Conservation (phyloP, 1,139 yeast genomes). For the Taphrina flavorubra region DNA sequence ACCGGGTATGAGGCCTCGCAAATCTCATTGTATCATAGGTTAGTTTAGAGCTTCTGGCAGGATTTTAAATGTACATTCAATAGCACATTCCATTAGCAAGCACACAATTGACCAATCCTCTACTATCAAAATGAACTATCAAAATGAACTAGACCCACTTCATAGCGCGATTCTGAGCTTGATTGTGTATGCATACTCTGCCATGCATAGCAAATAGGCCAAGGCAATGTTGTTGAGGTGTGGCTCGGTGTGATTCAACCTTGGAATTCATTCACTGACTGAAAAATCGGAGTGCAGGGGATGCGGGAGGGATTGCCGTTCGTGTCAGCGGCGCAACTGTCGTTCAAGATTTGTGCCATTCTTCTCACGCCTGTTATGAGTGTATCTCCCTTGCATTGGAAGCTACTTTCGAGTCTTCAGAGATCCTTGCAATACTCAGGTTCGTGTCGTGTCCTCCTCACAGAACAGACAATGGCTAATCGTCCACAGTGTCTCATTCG, state of each 20-base stretch:
- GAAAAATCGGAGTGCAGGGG: too few species aligned
- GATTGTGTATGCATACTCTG: too few species aligned
- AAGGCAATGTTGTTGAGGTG: too few species aligned
- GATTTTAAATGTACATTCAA: background rate
- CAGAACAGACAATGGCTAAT: background rate
- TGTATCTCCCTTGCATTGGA: background rate
- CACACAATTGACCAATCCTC: background rate
- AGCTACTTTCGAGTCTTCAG: too few species aligned
- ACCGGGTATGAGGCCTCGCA: background rate
- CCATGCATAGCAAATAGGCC: too few species aligned
- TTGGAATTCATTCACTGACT: too few species aligned
- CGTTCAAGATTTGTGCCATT: slow-evolving; percentile 20
- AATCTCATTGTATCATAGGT: slow-evolving; percentile 3
- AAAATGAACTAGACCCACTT: too few species aligned
- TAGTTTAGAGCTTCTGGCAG: slow-evolving; percentile 18
- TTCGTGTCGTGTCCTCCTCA: background rate
- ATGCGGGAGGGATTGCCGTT: background rate
- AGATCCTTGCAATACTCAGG: background rate
- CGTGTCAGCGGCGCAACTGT: slow-evolving; percentile 6
- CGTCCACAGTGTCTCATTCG: background rate
- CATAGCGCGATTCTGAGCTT: too few species aligned
- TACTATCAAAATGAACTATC: background rate
- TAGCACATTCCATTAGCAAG: background rate
- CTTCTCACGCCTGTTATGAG: slow-evolving; percentile 14
- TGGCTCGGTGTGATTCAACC: too few species aligned